Conservation (phyloP, 148 eudicot genomes). For the Vaccinium myrtillus region DNA sequence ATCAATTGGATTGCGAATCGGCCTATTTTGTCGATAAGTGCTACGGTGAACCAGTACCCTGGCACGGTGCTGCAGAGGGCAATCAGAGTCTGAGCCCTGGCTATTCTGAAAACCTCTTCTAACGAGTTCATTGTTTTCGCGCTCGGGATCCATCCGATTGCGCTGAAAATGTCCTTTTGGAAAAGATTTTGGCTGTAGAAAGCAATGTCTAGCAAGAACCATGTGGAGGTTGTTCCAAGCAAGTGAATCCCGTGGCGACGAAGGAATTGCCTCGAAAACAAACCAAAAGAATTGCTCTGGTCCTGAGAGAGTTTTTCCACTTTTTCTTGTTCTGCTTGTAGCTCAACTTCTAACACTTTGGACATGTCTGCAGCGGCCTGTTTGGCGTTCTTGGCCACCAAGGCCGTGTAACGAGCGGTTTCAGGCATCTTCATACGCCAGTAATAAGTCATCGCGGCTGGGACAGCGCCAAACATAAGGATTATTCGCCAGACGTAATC, state of each 20-base stretch:
- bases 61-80: conserved; percentile 9
- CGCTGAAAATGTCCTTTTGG: conserved; percentile 11
- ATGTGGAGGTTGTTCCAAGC: conserved; percentile 2
- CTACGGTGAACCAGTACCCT: conserved; percentile 8
- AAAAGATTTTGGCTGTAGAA: conserved; percentile 9
- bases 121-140: not conserved
- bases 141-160: not conserved
- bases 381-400: conserved; percentile 9
- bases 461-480: not conserved
- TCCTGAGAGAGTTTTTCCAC: not conserved
- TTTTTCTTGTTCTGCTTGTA: not conserved
- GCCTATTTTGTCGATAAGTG: not conserved
- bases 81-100: not conserved
- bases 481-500: conserved; percentile 1
- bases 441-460: not conserved
- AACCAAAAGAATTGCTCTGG: not conserved
- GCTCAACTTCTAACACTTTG: not conserved
- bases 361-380: conserved; percentile 7
- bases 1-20: not conserved
- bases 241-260: conserved; percentile 12
- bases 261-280: not conserved
- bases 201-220: conserved; percentile 12
- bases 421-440: conserved; percentile 9
- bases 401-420: conserved; percentile 7
- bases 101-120: not conserved